Evolutionary conservation across 805 yeast genomes (phyloP).

Genomic region (Starmerella kuoi): DNA sequence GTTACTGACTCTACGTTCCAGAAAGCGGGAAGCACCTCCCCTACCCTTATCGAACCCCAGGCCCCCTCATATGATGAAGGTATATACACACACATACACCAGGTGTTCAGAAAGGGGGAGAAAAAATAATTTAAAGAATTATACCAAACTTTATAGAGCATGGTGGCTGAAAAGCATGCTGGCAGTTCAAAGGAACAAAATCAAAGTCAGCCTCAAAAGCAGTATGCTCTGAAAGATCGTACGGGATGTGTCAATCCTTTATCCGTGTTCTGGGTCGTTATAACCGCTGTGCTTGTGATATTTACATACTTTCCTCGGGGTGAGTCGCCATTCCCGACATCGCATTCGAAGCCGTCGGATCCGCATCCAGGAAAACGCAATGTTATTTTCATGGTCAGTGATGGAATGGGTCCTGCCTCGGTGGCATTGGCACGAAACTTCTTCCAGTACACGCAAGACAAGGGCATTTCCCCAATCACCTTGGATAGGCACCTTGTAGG

Average conservation of each 20-base stretch:
- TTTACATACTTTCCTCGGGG: background rate
- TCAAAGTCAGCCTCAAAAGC: too few species aligned
- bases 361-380: slow-evolving; percentile 34
- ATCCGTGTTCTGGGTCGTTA: background rate
- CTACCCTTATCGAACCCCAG: too few species aligned
- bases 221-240: too few species aligned
- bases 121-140: too few species aligned
- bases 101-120: too few species aligned
- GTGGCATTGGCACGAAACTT: slow-evolving; percentile 67
- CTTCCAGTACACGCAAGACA: slow-evolving; percentile 41
- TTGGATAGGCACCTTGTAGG: slow-evolving; percentile 69
- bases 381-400: slow-evolving; percentile 78
- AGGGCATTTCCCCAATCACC: slow-evolving; percentile 42
- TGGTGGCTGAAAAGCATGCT: too few species aligned
- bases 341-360: background rate
- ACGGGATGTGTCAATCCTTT: background rate
- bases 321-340: background rate
- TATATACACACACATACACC: too few species aligned
- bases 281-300: background rate
- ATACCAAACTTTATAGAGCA: too few species aligned
- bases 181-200: too few species aligned
- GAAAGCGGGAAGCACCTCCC: too few species aligned
- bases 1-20: too few species aligned
- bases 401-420: slow-evolving; percentile 93
- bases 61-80: too few species aligned